Base-by-base conservation (phyloP, 2,329 filamentous ascomycete species). In the Colletotrichum sp. region DNA sequence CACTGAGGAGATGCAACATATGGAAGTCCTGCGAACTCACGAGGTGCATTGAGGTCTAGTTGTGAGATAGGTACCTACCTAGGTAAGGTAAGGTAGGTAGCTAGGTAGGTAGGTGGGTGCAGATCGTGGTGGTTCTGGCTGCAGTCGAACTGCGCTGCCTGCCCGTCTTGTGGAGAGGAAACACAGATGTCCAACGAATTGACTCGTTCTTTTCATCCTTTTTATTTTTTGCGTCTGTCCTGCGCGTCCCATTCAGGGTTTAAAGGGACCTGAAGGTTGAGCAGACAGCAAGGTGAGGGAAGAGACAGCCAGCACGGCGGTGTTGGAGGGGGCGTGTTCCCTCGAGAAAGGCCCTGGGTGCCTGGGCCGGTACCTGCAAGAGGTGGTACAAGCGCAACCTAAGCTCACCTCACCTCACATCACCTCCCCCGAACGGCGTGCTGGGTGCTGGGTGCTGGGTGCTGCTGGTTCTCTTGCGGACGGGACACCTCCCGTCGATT, bases 261-360 rank as follows among this genome's bases (percentile, higher is more conserved):
- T 21, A 16, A 69, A 47, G 70, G 70, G 51, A 70, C 59, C 51
- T 12, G 61, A 29, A 58, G 43, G 64, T 63, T 63, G 69, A 69
- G 70, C 47, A 57, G 54, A 51, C 29, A 36, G 55, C 27, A 59
- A 43, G 29, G 65, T 16, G 33, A 51, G 66, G 66, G 34, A 69
- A 15, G 33, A 33, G n/a, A 51, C n/a, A 9, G 43, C 43, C 43
- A 51, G 43, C 43, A 51, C 43, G n/a, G 57, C 8, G 15, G 34
- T 55, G n/a, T 62, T 61, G 71, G 71, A 71, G 71, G 71, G 71
- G 67, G 71, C 36, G 67, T 66, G 71, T 66, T 54, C 54, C 59
- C 38, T 38, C 66, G 29, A 51, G 55, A 38, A 15, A 34, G 33
- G 64, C 24, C 64, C 51, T 66, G 51, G 64, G 64, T 13, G 27